phyloP scores from a whole-genome alignment of 2,329 filamentous ascomycete genomes.

The Aureobasidium sp. region DNA sequence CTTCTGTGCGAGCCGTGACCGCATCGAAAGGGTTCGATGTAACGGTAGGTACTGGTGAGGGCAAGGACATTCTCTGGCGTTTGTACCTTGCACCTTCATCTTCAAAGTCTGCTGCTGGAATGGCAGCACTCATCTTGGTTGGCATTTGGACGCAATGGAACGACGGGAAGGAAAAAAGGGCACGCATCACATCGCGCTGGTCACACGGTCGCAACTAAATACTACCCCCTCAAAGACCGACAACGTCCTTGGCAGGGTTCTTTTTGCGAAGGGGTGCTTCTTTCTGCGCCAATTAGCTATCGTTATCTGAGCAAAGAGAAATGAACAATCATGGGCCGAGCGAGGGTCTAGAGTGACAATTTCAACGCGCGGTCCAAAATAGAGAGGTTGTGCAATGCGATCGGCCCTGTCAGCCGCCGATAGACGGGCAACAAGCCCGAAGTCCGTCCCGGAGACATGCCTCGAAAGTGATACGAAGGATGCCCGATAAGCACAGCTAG shows the following conservation, averaged over 20 bases:
- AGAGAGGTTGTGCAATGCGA: constrained; percentile 7
- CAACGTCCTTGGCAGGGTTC: constrained; percentile 10
- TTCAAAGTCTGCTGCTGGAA: not conserved
- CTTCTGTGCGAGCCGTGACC: constrained; percentile 5
- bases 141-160: not conserved
- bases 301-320: constrained; percentile 11
- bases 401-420: not conserved
- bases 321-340: constrained; percentile 7
- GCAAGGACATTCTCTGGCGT: constrained; percentile 9
- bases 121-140: not conserved
- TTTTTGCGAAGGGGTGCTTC: not conserved
- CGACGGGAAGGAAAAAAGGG: not conserved
- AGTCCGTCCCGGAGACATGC: not conserved
- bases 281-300: constrained; percentile 10
- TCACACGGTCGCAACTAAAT: constrained; percentile 10
- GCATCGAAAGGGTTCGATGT: not conserved
- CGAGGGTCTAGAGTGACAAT: constrained; percentile 4
- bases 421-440: not conserved
- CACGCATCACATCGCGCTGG: not conserved
- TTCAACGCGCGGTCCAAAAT: constrained; percentile 8
- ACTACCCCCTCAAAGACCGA: constrained; percentile 13
- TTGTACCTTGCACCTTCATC: constrained; percentile 9
- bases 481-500: constrained; percentile 13
- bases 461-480: not conserved
- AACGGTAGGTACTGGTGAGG: constrained; percentile 6